phyloP scores from a whole-genome alignment of 176 grass and related monocot genomes.

The Ananas comosus region DNA sequence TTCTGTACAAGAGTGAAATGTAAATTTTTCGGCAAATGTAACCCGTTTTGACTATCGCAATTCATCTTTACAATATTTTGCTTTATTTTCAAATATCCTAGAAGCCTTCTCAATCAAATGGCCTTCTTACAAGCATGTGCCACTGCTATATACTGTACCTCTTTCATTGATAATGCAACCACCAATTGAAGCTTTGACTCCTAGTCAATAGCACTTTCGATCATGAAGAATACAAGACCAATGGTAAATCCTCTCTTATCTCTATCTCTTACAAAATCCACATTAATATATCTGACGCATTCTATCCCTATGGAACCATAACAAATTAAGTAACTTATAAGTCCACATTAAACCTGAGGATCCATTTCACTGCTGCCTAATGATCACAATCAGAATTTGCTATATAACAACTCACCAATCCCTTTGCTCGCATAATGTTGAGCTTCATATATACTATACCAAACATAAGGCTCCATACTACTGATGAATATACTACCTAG shows the following conservation, averaged over 20 bases:
- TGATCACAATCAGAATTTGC: not conserved
- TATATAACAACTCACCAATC: not conserved
- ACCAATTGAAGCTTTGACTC: not conserved
- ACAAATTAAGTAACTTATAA: not conserved
- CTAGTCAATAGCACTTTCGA: not conserved
- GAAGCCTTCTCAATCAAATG: not conserved
- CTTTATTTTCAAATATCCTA: not conserved
- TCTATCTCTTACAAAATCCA: not conserved
- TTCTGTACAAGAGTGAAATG: not conserved
- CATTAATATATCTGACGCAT: not conserved
- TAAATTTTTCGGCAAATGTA: not conserved
- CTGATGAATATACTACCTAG: not conserved
- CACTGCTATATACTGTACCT: too few relatives aligned
- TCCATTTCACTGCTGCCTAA: not conserved
- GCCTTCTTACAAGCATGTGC: not conserved
- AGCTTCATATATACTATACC: not conserved
- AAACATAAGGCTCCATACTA: not conserved
- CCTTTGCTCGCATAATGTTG: not conserved
- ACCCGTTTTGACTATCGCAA: not conserved
- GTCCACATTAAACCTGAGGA: not conserved
- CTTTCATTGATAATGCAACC: not conserved
- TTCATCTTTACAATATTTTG: not conserved
- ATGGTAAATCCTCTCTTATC: not conserved
- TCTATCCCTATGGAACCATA: not conserved
- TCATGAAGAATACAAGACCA: not conserved